phyloP scores from a whole-genome alignment of 2,329 filamentous ascomycete species.

The Scytalidium lignicola region DNA sequence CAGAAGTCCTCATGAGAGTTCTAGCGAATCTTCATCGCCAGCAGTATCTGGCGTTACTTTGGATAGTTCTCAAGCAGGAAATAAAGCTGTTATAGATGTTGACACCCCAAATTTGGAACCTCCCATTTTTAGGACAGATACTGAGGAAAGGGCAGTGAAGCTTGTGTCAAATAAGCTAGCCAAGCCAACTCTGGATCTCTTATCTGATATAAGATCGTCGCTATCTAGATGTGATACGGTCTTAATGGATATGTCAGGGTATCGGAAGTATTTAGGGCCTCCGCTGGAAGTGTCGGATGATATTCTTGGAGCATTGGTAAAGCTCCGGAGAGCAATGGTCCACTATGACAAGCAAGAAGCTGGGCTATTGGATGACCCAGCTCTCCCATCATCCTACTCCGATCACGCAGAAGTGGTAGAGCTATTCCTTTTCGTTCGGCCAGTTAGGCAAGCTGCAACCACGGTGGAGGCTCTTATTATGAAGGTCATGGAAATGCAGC shows the following conservation, averaged over 20 bases:
- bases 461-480: conserved; percentile 41
- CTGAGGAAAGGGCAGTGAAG: conserved; percentile 24
- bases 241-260: conserved; percentile 49
- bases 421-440: conserved; percentile 50
- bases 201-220: conserved; percentile 40
- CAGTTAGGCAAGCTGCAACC: conserved; percentile 46
- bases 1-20: not conserved
- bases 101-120: conserved; percentile 21
- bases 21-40: not conserved
- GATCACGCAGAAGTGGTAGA: conserved; percentile 45
- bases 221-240: conserved; percentile 45
- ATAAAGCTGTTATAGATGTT: conserved; percentile 32
- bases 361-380: conserved; percentile 38
- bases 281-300: conserved; percentile 36
- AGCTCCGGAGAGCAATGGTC: conserved; percentile 37
- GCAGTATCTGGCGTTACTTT: not conserved
- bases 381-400: conserved; percentile 40
- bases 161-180: conserved; percentile 34
- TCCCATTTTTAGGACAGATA: conserved; percentile 19
- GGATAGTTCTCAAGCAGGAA: conserved; percentile 1
- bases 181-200: conserved; percentile 40
- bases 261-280: conserved; percentile 43
- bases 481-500: conserved; percentile 44
- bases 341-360: conserved; percentile 44
- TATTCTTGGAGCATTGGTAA: conserved; percentile 32